These are phyloP conservation scores for Russula griseocarnosa DNA, from an alignment of 768 basidiomycete genomes.

Conservation along the genomic window DNA sequence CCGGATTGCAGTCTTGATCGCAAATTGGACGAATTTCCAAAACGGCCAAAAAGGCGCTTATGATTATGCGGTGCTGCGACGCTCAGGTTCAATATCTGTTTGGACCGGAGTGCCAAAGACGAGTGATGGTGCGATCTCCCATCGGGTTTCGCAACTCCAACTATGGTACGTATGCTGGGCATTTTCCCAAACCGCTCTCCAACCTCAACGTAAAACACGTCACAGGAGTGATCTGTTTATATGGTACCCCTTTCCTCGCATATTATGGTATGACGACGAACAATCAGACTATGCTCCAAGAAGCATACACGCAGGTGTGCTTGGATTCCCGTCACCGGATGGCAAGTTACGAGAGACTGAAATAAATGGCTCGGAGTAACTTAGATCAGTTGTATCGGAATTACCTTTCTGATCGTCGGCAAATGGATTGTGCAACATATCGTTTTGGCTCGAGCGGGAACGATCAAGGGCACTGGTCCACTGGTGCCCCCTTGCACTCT, in stretches of 20 bases:
- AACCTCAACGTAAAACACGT: background rate
- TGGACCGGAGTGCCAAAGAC: slow-evolving; percentile 53
- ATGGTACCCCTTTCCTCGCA: slow-evolving; percentile 88
- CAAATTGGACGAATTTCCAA: slow-evolving; percentile 50
- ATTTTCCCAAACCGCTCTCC: background rate
- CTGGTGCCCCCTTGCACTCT: slow-evolving; percentile 46
- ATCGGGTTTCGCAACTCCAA: slow-evolving; percentile 63
- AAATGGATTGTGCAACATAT: slow-evolving; percentile 71
- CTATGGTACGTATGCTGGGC: slow-evolving; percentile 50
- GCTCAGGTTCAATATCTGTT: slow-evolving; percentile 65
- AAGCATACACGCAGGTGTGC: slow-evolving; percentile 59
- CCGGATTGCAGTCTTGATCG: slow-evolving; percentile 64
- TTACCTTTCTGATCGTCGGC: slow-evolving; percentile 53
- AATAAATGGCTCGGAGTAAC: no score
- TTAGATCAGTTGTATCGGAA: slow-evolving; percentile 62
- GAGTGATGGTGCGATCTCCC: slow-evolving; percentile 75
- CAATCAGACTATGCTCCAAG: slow-evolving; percentile 55
- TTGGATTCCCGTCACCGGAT: background rate
- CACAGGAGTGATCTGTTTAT: slow-evolving; percentile 74
- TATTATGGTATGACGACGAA: slow-evolving; percentile 67
- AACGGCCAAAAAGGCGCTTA: slow-evolving; percentile 30
- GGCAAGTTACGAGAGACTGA: background rate
- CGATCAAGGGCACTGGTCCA: slow-evolving; percentile 77
- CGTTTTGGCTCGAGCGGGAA: slow-evolving; percentile 43
- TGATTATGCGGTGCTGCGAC: slow-evolving; percentile 61